Evolutionary conservation across 331 rosid genomes (phyloP).

Genomic region (Arachis monticola): DNA sequence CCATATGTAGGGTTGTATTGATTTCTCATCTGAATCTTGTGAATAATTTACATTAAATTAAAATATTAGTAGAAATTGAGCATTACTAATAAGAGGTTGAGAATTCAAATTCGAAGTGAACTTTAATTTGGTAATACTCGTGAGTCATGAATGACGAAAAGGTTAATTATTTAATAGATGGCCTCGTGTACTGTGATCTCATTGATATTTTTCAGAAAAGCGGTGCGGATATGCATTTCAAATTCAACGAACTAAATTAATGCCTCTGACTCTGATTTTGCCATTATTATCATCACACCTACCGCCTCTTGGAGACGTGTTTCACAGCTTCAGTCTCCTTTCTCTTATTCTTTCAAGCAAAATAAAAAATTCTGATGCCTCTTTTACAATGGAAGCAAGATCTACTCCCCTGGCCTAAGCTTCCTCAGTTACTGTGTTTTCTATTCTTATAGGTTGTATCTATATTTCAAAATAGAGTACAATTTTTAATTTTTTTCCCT

Average conservation of each 20-base stretch:
- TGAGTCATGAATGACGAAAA: background rate
- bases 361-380: background rate
- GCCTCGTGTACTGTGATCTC: background rate
- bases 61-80: too few species aligned
- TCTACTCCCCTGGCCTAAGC: constrained; percentile 21
- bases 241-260: constrained; percentile 1
- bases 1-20: too few species aligned
- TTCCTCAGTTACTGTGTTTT: constrained; percentile 2
- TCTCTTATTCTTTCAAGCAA: too few species aligned
- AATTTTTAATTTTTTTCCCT: too few species aligned
- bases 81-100: background rate
- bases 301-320: background rate
- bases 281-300: background rate
- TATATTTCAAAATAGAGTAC: too few species aligned
- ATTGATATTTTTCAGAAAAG: background rate
- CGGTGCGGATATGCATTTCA: background rate
- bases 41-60: too few species aligned
- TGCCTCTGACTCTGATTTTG: background rate
- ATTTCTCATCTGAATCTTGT: too few species aligned
- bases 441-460: background rate
- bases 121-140: background rate
- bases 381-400: constrained; percentile 7
- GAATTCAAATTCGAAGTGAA: background rate
- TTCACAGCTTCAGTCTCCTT: constrained; percentile 27
- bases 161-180: background rate